These are phyloP conservation scores for Sugiyamaella valdiviana DNA, from an alignment of 805 yeast species.

Conservation along the genomic window DNA sequence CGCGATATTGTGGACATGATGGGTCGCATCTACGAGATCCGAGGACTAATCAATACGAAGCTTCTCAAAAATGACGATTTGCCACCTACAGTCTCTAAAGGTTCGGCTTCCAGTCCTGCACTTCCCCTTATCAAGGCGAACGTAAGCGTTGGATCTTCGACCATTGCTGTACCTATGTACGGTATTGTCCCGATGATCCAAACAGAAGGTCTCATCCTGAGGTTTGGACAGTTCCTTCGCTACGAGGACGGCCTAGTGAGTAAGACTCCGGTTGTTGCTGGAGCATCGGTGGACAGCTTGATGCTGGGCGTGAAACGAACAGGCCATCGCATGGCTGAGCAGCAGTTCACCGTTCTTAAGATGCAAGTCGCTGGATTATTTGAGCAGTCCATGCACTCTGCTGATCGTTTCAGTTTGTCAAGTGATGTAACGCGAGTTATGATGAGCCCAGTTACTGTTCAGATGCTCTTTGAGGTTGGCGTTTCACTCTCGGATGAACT, in stretches of 20 bases:
- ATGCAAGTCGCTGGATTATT: neutral
- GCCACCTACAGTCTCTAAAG: neutral
- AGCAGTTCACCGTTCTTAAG: neutral
- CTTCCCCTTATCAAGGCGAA: slow-evolving; percentile 1
- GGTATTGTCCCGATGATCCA: neutral
- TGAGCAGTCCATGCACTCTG: neutral
- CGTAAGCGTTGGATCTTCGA: neutral
- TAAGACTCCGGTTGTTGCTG: neutral
- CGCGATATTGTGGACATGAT: neutral
- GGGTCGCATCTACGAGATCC: neutral
- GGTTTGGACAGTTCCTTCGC: slow-evolving; percentile 1
- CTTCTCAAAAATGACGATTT: neutral
- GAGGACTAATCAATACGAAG: neutral
- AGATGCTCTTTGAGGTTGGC: slow-evolving; percentile 1
- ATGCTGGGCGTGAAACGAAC: neutral
- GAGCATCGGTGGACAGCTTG: neutral
- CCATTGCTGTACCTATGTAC: slow-evolving; percentile 1
- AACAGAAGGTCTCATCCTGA: neutral
- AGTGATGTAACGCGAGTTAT: neutral
- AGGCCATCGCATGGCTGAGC: neutral
- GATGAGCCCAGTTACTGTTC: slow-evolving; percentile 1
- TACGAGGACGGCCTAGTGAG: slow-evolving; percentile 1
- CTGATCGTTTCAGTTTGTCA: neutral
- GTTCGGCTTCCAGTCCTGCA: neutral
- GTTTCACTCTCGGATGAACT: neutral